Conservation (phyloP, 2,329 filamentous ascomycete species). For the Colletotrichum kahawae region DNA sequence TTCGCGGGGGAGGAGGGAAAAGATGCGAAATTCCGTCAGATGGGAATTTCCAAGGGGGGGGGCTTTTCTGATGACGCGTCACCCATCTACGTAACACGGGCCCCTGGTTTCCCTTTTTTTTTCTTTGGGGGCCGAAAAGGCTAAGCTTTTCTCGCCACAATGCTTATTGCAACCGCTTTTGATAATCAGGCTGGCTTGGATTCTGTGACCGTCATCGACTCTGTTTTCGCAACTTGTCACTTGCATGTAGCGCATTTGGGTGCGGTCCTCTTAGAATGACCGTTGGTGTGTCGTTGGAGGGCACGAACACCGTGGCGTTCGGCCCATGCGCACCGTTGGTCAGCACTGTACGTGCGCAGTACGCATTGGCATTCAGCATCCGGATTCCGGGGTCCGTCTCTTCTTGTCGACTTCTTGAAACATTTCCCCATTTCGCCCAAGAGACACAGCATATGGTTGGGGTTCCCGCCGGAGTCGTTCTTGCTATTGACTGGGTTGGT, state of each 20-base stretch:
- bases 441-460: neutral
- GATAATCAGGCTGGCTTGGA: slow-evolving; percentile 12
- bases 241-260: neutral
- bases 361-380: neutral
- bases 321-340: neutral
- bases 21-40: neutral
- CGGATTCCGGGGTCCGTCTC: neutral
- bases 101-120: neutral
- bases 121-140: slow-evolving; percentile 6
- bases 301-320: neutral
- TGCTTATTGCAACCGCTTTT: slow-evolving; percentile 15
- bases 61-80: neutral
- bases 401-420: neutral
- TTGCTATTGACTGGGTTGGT: neutral
- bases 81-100: slow-evolving; percentile 8
- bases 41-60: neutral
- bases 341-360: neutral
- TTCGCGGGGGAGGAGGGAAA: neutral
- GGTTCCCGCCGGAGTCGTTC: neutral
- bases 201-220: neutral
- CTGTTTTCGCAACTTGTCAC: neutral
- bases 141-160: slow-evolving; percentile 11
- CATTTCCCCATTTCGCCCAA: neutral
- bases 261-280: neutral
- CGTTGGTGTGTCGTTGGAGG: neutral